These are phyloP conservation scores for Ilyonectria sp. DNA, from an alignment of 2,329 filamentous ascomycete species.

Conservation along the genomic window DNA sequence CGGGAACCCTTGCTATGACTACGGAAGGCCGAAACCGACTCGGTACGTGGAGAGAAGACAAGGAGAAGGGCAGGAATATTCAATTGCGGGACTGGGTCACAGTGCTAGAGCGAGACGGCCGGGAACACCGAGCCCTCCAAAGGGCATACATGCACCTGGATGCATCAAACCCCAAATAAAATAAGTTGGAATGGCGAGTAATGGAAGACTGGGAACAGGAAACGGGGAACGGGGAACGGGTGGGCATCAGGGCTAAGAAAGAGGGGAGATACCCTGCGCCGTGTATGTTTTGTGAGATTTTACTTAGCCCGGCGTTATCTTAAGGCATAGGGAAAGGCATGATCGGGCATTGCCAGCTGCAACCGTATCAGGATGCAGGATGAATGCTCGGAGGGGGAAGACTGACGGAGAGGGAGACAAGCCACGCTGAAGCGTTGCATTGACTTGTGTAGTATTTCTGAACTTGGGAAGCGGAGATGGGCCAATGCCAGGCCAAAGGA, in stretches of 20 bases:
- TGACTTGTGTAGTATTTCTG: constrained; percentile 28
- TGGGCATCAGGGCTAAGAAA: constrained; percentile 37
- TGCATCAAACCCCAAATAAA: constrained; percentile 61
- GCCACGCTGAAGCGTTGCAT: constrained; percentile 17
- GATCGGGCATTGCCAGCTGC: constrained; percentile 23
- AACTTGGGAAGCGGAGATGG: constrained; percentile 2
- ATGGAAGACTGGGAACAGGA: constrained; percentile 27
- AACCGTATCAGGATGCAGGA: constrained; percentile 24
- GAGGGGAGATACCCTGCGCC: constrained; percentile 52
- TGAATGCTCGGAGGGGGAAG: constrained; percentile 25
- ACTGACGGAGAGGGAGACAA: constrained; percentile 21
- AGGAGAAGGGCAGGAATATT: constrained; percentile 81
- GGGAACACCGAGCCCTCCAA: constrained; percentile 75
- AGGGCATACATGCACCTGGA: constrained; percentile 69
- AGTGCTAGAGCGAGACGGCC: constrained; percentile 84
- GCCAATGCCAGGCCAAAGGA: constrained; percentile 3
- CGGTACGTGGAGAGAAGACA: constrained; percentile 85
- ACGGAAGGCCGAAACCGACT: constrained; percentile 74
- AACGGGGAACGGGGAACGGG: constrained; percentile 9
- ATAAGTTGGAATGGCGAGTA: constrained; percentile 30
- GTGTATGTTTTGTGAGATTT: constrained; percentile 50
- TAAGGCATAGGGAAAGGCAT: constrained; percentile 44
- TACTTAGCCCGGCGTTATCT: constrained; percentile 56
- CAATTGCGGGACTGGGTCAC: constrained; percentile 88
- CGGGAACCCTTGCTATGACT: constrained; percentile 62